These are phyloP conservation scores for Arthrobotrys megalospora DNA, from an alignment of 2,329 filamentous ascomycete genomes.

Conservation along the genomic window DNA sequence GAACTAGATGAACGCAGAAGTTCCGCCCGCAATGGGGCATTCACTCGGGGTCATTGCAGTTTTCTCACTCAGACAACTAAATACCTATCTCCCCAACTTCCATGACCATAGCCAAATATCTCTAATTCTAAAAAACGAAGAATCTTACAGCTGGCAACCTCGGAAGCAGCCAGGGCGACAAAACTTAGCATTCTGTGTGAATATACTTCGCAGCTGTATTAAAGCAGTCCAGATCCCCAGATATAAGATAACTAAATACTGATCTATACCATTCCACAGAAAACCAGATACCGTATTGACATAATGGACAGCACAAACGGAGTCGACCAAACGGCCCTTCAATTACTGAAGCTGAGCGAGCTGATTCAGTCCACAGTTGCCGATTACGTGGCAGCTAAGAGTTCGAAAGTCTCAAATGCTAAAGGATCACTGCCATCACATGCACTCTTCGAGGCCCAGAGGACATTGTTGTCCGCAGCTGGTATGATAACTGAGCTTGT, in stretches of 20 bases:
- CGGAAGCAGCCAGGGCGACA: background rate
- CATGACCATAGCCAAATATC: too few species aligned
- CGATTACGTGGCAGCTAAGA: conserved; percentile 44
- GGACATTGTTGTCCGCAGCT: conserved; percentile 65
- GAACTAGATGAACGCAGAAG: background rate
- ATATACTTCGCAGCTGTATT: conserved; percentile 8
- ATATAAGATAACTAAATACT: background rate
- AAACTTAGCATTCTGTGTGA: background rate
- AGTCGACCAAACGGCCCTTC: conserved; percentile 27
- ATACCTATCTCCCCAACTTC: too few species aligned
- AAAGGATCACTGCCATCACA: conserved; percentile 64
- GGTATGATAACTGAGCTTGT: conserved; percentile 67
- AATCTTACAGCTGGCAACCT: too few species aligned
- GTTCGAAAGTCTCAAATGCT: conserved; percentile 25
- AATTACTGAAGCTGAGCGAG: conserved; percentile 38
- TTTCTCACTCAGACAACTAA: too few species aligned
- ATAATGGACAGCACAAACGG: conserved; percentile 23
- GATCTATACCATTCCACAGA: background rate
- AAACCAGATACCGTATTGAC: conserved; percentile 15
- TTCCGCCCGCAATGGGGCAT: too few species aligned
- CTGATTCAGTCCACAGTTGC: conserved; percentile 33
- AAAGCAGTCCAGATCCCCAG: background rate
- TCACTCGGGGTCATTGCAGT: too few species aligned
- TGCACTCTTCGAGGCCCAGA: conserved; percentile 66
- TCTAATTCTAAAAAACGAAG: too few species aligned